These are phyloP conservation scores for Pythium pectinolyticum DNA, from an alignment of 352 stramenopile genomes.

Conservation along the genomic window DNA sequence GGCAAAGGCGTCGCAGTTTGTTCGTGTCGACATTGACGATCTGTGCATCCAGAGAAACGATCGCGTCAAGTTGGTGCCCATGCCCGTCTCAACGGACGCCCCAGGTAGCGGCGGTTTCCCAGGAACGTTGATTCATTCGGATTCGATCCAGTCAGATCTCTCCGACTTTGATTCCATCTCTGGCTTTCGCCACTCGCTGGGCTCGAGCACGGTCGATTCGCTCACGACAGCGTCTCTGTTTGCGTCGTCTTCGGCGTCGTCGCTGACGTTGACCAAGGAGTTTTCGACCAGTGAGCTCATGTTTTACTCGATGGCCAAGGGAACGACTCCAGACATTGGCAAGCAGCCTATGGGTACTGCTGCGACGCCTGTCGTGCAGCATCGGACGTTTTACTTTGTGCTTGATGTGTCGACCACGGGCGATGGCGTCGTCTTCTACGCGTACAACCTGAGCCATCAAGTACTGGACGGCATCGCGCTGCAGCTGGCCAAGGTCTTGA, in stretches of 20 bases:
- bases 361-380: constrained; percentile 18
- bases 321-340: constrained; percentile 2
- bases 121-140: constrained; percentile 33
- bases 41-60: neutral
- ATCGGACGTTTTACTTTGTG: constrained; percentile 77
- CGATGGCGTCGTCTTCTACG: constrained; percentile 61
- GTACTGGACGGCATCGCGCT: constrained; percentile 59
- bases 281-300: constrained; percentile 65
- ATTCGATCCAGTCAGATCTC: constrained; percentile 74
- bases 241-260: constrained; percentile 18
- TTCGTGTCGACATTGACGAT: constrained; percentile 11
- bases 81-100: neutral
- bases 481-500: constrained; percentile 58
- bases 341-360: neutral
- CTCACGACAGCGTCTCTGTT: constrained; percentile 6
- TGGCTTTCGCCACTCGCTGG: constrained; percentile 13
- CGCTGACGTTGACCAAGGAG: constrained; percentile 15
- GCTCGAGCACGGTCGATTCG: constrained; percentile 42
- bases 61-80: constrained; percentile 19
- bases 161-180: constrained; percentile 61
- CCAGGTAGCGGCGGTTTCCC: neutral
- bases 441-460: constrained; percentile 76
- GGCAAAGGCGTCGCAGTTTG: neutral
- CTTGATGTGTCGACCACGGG: constrained; percentile 53
- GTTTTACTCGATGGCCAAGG: constrained; percentile 33